Base-by-base conservation (phyloP, 1,284 basidiomycete genomes). In the Apiotrichum porosum region DNA sequence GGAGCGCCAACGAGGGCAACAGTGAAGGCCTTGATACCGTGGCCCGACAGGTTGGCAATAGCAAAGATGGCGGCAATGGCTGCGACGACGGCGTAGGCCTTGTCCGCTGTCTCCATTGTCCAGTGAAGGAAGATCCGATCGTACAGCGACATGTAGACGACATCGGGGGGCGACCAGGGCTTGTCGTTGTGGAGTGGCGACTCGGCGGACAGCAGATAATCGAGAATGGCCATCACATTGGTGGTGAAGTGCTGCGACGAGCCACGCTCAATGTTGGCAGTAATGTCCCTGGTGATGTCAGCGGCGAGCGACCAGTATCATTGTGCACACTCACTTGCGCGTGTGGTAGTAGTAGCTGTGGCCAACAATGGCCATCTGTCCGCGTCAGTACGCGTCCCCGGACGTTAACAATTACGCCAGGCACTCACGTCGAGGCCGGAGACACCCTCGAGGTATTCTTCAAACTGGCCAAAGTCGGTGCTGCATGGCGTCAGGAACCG, bases 401-500 rank as follows among this genome's bases (percentile, higher is more conserved):
- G 26, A 28, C 3, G 14, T 19, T 8, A 28, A 28, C 26, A 28
- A 12, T 12, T 28, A 12, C 12, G 8, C 26, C 26, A 28, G 8
- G 26, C 12, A 67, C 83, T 65, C 61, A 86, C 86, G 68, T 92
- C 90, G 24, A 92, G 73, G 18, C 90, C 90, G 0, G 87, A 85
- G 15, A 91, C 82, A 58, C 86, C 85, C 6, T 28, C 26, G 30
- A 95, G 78, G 68, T 98, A 98, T 55, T 87, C 77, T 62, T 92
- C 87, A 58, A 97, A 98, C 64, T 97, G 93, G 28, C 89, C 82
- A 62, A 93, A 94, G 68, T 94, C 90, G 36, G 90, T 95, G 63
- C 88, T 90, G 54, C 23, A 12, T 36, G 10, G 26, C 18, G 22
- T 22, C n/a, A 18, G 12, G 32, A 13, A 4, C 10, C n/a, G 18